These are phyloP conservation scores for Sordariomycetes sp. DNA, from an alignment of 2,329 filamentous ascomycete species.

Conservation along the genomic window DNA sequence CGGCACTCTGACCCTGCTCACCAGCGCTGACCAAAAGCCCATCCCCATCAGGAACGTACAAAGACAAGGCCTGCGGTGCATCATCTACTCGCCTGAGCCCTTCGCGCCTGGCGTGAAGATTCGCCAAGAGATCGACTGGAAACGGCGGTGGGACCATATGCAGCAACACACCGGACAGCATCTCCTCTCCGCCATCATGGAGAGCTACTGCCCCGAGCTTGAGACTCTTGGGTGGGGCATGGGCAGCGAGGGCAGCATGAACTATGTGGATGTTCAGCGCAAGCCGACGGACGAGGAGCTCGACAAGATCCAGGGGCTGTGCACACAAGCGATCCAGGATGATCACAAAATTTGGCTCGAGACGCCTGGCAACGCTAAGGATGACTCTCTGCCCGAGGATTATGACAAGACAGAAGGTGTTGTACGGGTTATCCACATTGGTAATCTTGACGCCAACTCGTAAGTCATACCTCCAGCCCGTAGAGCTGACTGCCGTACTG, in stretches of 20 bases:
- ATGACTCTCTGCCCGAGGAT: constrained; percentile 15
- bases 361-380: constrained; percentile 13
- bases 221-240: constrained; percentile 20
- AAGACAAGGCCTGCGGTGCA: constrained; percentile 15
- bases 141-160: constrained; percentile 22
- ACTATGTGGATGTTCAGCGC: constrained; percentile 19
- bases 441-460: constrained; percentile 19
- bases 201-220: constrained; percentile 10
- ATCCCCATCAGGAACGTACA: constrained; percentile 14
- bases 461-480: constrained; percentile 4
- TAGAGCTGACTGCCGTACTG: not conserved
- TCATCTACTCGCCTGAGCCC: constrained; percentile 11
- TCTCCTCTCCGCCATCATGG: constrained; percentile 19
- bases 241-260: constrained; percentile 15
- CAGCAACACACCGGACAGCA: constrained; percentile 22
- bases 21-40: constrained; percentile 3
- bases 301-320: constrained; percentile 13
- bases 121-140: constrained; percentile 16
- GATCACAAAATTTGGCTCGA: constrained; percentile 14
- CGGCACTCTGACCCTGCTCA: constrained; percentile 12
- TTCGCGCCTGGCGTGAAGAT: constrained; percentile 10
- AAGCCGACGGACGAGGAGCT: constrained; percentile 15
- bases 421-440: constrained; percentile 17
- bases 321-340: constrained; percentile 14
- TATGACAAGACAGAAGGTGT: constrained; percentile 19